These are phyloP conservation scores for Cyclospora cayetanensis DNA, from an alignment of 169 alveolate species.

Conservation along the genomic window DNA sequence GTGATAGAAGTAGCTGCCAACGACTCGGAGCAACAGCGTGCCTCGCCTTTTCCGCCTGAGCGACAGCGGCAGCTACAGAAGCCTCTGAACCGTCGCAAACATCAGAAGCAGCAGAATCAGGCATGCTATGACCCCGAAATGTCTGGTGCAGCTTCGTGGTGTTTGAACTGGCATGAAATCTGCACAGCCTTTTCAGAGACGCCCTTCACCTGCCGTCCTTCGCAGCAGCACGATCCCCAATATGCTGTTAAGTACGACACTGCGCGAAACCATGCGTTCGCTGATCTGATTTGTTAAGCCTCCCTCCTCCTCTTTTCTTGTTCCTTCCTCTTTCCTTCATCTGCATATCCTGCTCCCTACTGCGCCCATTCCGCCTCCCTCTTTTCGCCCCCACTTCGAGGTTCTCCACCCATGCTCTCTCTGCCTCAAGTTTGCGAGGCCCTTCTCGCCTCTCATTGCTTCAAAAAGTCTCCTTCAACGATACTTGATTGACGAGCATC, in stretches of 20 bases:
- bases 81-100: not conserved
- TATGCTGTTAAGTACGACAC: not conserved
- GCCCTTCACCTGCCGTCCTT: conserved; percentile 13
- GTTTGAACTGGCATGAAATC: not conserved
- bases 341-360: not conserved
- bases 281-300: not conserved
- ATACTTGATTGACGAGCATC: too few relatives aligned
- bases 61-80: not conserved
- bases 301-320: not conserved
- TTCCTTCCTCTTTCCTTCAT: not conserved
- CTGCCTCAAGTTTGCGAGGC: too few relatives aligned
- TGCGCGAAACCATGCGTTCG: not conserved
- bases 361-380: too few relatives aligned
- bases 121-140: not conserved
- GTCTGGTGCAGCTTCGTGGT: not conserved
- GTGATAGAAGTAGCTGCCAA: not conserved
- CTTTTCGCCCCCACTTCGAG: too few relatives aligned
- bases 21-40: not conserved
- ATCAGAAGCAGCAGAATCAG: conserved; percentile 25
- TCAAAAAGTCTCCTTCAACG: too few relatives aligned
- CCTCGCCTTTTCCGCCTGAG: not conserved
- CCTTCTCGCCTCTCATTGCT: too few relatives aligned
- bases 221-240: conserved; percentile 19
- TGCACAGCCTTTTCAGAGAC: not conserved
- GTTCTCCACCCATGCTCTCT: too few relatives aligned